A percentile compares a stretch with the other conserved stretches of the same genome.
These are phyloP conservation scores for Centrapalus pauciflorus DNA, from an alignment of 129 eudicot species.

Conservation along the genomic window DNA sequence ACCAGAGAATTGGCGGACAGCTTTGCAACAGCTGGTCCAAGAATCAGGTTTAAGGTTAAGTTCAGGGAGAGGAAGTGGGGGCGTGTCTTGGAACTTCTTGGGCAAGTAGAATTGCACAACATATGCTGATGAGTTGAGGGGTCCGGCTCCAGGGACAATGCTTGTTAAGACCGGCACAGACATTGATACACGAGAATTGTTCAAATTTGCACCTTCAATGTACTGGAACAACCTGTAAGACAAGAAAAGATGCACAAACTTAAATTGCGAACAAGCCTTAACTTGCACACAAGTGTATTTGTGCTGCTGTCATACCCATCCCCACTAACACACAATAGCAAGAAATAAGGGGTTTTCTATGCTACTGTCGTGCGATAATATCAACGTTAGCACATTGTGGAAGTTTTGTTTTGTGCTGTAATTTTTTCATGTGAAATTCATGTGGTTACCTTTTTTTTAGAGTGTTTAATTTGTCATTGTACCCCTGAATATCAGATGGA, in stretches of 20 bases:
- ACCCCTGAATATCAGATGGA: background rate
- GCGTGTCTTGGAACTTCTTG: conserved; percentile 53
- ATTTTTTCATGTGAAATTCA: background rate
- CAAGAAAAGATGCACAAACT: background rate
- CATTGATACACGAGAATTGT: conserved; percentile 69
- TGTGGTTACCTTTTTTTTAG: background rate
- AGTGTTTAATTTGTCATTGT: background rate
- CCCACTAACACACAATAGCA: too few relatives aligned
- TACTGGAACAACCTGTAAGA: conserved; percentile 67
- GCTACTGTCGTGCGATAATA: too few relatives aligned
- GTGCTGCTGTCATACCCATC: too few relatives aligned
- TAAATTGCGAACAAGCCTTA: background rate
- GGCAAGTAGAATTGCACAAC: conserved; percentile 65
- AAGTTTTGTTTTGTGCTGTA: too few relatives aligned
- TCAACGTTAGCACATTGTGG: too few relatives aligned
- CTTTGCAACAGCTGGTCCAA: conserved; percentile 64
- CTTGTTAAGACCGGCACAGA: conserved; percentile 73
- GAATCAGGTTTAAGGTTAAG: conserved; percentile 57
- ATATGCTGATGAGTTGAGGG: conserved; percentile 71
- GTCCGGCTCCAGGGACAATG: conserved; percentile 69
- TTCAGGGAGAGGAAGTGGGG: conserved; percentile 90
- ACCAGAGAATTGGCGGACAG: conserved; percentile 79
- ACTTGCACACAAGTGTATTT: too few relatives aligned
- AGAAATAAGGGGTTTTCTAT: too few relatives aligned
- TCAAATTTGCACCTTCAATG: conserved; percentile 84